Conservation (phyloP, 805 yeast species). For the Candida ponderosae region DNA sequence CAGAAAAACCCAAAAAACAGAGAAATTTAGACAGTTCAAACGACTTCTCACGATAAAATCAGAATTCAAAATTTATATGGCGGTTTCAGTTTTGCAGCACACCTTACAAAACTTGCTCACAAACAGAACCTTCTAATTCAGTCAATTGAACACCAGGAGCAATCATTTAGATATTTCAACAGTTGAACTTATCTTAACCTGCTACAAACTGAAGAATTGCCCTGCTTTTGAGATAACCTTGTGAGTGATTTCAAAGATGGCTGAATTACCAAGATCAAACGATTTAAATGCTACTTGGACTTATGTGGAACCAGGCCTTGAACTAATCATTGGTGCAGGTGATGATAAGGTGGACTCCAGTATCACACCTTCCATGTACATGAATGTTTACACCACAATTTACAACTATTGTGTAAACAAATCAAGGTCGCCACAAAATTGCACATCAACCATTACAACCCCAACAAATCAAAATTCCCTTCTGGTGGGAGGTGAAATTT, state of each 20-base stretch:
- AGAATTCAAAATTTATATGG: too few relatives aligned
- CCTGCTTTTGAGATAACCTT: too few relatives aligned
- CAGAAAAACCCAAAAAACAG: too few relatives aligned
- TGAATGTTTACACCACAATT: conserved; percentile 86
- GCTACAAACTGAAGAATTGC: too few relatives aligned
- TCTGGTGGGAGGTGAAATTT: conserved; percentile 86
- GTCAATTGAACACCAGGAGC: too few relatives aligned
- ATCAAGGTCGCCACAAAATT: conserved; percentile 42
- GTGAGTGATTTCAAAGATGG: conserved; percentile 11
- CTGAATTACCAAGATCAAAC: conserved; percentile 43
- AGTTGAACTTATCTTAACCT: too few relatives aligned
- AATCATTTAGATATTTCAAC: too few relatives aligned
- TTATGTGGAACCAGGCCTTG: conserved; percentile 69
- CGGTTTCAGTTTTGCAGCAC: too few relatives aligned
- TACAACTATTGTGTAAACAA: conserved; percentile 88
- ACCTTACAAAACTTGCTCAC: too few relatives aligned
- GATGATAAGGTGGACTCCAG: conserved; percentile 49
- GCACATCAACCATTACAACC: conserved; percentile 13
- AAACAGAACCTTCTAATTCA: too few relatives aligned
- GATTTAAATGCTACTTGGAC: conserved; percentile 69
- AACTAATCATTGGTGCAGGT: conserved; percentile 56
- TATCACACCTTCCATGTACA: conserved; percentile 65
- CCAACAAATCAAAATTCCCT: conserved; percentile 27
- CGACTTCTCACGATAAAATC: too few relatives aligned
- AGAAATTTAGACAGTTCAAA: too few relatives aligned